phyloP scores from a whole-genome alignment of 257 asterid genomes.

The Lantana camara region DNA sequence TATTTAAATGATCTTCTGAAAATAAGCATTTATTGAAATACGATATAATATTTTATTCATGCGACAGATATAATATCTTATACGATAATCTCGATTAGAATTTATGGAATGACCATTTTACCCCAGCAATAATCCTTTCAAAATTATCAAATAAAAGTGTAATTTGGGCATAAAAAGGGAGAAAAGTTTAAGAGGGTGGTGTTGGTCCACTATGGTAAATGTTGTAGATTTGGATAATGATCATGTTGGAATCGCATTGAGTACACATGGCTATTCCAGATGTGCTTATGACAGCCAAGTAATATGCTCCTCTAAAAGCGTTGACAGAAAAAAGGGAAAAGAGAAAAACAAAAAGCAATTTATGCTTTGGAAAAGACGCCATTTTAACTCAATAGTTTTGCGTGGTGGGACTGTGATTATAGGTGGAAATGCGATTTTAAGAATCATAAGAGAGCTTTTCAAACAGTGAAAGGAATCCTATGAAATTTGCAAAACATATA shows the following conservation, averaged over 20 bases:
- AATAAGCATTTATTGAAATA: no score
- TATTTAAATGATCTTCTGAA: neutral
- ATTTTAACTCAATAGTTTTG: constrained; percentile 3
- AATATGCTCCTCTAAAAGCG: constrained; percentile 10
- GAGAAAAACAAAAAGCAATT: neutral
- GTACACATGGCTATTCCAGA: constrained; percentile 15
- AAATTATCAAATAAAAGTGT: neutral
- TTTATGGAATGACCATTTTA: no score
- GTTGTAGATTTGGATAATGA: neutral
- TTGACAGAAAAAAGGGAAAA: neutral
- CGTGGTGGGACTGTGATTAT: constrained; percentile 31
- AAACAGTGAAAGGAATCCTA: constrained; percentile 16
- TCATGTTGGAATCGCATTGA: neutral
- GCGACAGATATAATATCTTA: no score
- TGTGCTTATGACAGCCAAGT: constrained; percentile 22
- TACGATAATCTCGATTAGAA: no score
- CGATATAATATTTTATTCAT: no score
- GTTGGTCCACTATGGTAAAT: neutral
- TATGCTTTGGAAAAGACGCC: constrained; percentile 16
- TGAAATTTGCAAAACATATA: neutral
- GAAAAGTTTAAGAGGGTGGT: neutral
- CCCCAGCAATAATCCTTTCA: no score
- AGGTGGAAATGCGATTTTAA: constrained; percentile 15
- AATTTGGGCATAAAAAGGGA: neutral
- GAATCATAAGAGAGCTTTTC: constrained; percentile 1